Evolutionary conservation across 2,329 filamentous ascomycete genomes (phyloP).

Genomic region (Geosmithia flava): DNA sequence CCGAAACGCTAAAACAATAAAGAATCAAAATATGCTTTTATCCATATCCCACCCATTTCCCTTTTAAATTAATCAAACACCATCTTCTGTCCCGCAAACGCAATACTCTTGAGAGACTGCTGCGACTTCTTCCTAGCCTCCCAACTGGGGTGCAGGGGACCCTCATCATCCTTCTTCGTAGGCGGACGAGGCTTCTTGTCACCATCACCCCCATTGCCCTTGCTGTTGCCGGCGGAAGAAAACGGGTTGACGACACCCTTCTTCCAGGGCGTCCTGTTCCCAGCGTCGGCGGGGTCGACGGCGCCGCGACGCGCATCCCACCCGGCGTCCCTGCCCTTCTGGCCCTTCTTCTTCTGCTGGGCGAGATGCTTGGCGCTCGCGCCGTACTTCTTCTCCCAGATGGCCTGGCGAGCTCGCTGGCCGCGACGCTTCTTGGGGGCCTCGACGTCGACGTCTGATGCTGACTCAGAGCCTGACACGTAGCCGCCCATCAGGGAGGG

Average conservation of each 20-base stretch:
- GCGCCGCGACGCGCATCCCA: conserved; percentile 48
- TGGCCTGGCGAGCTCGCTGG: conserved; percentile 64
- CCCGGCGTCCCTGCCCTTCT: conserved; percentile 29
- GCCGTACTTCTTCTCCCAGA: conserved; percentile 74
- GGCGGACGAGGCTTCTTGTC: conserved; percentile 14
- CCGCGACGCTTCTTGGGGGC: conserved; percentile 61
- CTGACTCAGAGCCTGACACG: conserved; percentile 61
- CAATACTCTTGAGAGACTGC: conserved; percentile 36
- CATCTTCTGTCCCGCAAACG: conserved; percentile 46
- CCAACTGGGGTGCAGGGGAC: conserved; percentile 52
- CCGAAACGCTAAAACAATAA: neutral
- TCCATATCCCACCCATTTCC: too few relatives aligned
- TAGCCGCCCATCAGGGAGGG: conserved; percentile 72
- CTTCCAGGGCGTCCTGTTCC: conserved; percentile 36
- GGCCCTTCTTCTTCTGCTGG: conserved; percentile 19
- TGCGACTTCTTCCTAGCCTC: conserved; percentile 50
- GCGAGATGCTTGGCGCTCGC: conserved; percentile 55
- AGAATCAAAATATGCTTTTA: too few relatives aligned
- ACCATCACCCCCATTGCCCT: neutral
- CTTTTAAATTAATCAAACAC: conserved; percentile 48
- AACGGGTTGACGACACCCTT: conserved; percentile 30
- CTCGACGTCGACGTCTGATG: conserved; percentile 53
- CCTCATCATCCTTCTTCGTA: conserved; percentile 33
- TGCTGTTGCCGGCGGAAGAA: conserved; percentile 5
- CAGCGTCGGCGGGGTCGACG: conserved; percentile 28